phyloP scores from a whole-genome alignment of 2,329 filamentous ascomycete species.

The Hymenoscyphus fraxineus region DNA sequence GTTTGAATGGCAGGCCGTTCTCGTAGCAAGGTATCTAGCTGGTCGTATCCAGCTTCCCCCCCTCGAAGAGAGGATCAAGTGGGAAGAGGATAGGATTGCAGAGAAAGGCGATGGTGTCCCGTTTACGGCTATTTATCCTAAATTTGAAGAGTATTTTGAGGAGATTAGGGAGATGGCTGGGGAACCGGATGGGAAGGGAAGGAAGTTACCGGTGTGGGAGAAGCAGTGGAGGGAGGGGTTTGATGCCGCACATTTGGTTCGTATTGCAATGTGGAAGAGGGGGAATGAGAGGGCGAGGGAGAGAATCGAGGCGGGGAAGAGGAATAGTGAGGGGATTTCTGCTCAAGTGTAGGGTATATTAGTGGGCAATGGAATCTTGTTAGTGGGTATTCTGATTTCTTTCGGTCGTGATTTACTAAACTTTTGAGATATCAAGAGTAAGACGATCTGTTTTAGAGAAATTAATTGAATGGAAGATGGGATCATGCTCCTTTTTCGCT shows the following conservation, averaged over 20 bases:
- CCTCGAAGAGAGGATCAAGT: slow-evolving; percentile 45
- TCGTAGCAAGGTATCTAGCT: slow-evolving; percentile 55
- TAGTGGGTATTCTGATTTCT: no score
- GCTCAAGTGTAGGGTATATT: background rate
- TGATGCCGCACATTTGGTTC: slow-evolving; percentile 1
- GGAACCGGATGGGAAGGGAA: background rate
- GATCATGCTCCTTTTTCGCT: no score
- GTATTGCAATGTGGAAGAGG: slow-evolving; percentile 12
- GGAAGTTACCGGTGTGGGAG: slow-evolving; percentile 8
- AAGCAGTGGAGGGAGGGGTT: slow-evolving; percentile 10
- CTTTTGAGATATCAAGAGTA: no score
- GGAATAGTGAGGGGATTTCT: background rate
- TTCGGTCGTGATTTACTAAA: no score
- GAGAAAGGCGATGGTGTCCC: slow-evolving; percentile 52
- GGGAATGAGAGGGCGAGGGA: slow-evolving; percentile 8
- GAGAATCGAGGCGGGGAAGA: background rate
- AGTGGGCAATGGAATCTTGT: no score
- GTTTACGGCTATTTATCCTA: slow-evolving; percentile 55
- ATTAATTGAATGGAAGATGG: no score
- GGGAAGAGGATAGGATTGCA: slow-evolving; percentile 55
- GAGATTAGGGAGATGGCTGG: slow-evolving; percentile 48
- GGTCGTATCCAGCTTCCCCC: slow-evolving; percentile 50
- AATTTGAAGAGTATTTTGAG: slow-evolving; percentile 65
- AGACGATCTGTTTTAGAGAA: no score
- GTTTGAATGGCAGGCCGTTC: slow-evolving; percentile 65